phyloP scores from a whole-genome alignment of 2,329 filamentous ascomycete genomes.

The Fusarium duplospermum region DNA sequence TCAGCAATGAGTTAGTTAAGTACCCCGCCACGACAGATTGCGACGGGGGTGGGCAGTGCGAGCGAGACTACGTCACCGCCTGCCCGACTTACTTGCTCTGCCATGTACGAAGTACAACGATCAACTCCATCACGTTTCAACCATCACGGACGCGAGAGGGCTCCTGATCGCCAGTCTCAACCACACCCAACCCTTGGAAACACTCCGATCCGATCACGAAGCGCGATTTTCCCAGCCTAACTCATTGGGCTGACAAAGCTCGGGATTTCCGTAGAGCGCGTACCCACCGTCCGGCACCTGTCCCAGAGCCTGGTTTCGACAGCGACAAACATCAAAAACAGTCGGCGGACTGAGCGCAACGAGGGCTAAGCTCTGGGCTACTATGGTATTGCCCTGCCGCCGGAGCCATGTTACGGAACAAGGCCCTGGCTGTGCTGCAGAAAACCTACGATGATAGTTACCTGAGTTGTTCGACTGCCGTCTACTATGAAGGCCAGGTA shows the following conservation, averaged over 20 bases:
- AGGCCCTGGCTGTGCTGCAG: constrained; percentile 79
- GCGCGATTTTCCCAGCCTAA: neutral
- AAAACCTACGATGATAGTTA: constrained; percentile 99
- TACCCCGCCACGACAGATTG: constrained; percentile 36
- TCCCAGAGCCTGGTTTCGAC: constrained; percentile 16
- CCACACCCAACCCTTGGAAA: neutral
- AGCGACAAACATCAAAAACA: neutral
- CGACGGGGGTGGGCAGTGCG: constrained; percentile 35
- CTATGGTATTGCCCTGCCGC: constrained; percentile 41
- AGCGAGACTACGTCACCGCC: constrained; percentile 45
- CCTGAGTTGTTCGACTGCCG: constrained; percentile 91
- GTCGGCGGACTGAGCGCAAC: constrained; percentile 34
- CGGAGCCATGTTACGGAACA: constrained; percentile 65
- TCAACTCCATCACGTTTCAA: constrained; percentile 37
- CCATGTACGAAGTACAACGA: constrained; percentile 25
- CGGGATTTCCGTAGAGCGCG: constrained; percentile 7
- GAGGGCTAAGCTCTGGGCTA: constrained; percentile 39
- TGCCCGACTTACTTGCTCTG: constrained; percentile 29
- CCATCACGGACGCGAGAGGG: constrained; percentile 13
- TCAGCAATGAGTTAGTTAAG: neutral
- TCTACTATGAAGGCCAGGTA: constrained; percentile 96
- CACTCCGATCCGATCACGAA: neutral
- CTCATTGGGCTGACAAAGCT: constrained; percentile 7
- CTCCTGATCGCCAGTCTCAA: constrained; percentile 2
- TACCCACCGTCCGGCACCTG: constrained; percentile 1